phyloP scores from a whole-genome alignment of 1,284 basidiomycete species.

The Agaricales sp. region DNA sequence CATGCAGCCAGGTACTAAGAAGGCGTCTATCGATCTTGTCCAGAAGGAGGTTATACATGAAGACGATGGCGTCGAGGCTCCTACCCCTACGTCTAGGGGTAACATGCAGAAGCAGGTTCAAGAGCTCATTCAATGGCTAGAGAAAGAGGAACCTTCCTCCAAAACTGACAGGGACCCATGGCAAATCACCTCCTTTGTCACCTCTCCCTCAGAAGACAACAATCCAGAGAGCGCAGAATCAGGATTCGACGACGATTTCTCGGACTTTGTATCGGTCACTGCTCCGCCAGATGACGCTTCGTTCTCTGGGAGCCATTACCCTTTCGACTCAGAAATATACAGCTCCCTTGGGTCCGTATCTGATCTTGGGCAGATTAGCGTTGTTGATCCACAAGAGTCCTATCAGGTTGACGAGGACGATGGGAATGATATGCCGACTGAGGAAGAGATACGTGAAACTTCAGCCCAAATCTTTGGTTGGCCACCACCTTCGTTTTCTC shows the following conservation, averaged over 20 bases:
- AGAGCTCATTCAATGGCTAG: constrained; percentile 52
- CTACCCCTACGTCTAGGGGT: too few species aligned
- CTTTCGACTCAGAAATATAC: constrained; percentile 23
- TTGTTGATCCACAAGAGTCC: too few species aligned
- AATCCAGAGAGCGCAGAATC: background rate
- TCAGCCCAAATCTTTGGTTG: constrained; percentile 48
- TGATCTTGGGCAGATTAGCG: constrained; percentile 36
- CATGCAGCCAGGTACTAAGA: constrained; percentile 34
- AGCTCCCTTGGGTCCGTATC: constrained; percentile 38
- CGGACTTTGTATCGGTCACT: constrained; percentile 45
- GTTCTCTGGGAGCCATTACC: background rate
- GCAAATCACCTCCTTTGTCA: constrained; percentile 14
- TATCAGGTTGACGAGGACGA: constrained; percentile 18
- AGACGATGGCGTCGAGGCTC: constrained; percentile 10
- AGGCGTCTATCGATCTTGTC: constrained; percentile 11
- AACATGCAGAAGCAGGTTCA: constrained; percentile 44
- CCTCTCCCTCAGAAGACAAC: constrained; percentile 7
- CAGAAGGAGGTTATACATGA: constrained; percentile 9
- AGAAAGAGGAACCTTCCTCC: constrained; percentile 25
- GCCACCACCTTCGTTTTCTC: constrained; percentile 2
- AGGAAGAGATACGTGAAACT: constrained; percentile 40
- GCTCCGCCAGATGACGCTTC: constrained; percentile 27
- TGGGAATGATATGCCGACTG: constrained; percentile 36
- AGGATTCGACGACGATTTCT: constrained; percentile 73
- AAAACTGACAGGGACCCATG: constrained; percentile 22